Conservation (phyloP, 176 grass and related monocot species). For the Eleusine indica region DNA sequence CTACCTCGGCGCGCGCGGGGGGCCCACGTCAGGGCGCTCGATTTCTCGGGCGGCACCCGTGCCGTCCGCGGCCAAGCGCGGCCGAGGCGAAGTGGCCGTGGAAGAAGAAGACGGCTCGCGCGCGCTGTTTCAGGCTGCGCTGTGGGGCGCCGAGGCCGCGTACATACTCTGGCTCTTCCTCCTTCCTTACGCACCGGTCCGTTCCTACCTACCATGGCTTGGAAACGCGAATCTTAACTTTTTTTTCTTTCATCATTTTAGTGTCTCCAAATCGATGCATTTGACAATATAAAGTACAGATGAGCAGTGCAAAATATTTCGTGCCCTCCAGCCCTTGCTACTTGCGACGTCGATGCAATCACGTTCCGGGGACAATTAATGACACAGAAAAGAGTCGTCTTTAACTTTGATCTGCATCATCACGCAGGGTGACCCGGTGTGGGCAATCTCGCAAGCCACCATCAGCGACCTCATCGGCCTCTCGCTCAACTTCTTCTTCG, state of each 20-base stretch:
- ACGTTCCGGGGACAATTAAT: background rate
- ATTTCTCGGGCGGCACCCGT: background rate
- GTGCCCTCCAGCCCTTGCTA: background rate
- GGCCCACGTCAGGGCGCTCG: background rate
- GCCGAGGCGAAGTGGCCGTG: background rate
- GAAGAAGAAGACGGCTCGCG: constrained; percentile 24
- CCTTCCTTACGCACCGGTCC: constrained; percentile 85
- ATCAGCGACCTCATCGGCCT: constrained; percentile 72
- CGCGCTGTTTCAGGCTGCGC: constrained; percentile 41
- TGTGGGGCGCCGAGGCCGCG: constrained; percentile 75
- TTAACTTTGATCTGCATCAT: constrained; percentile 9
- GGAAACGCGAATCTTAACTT: background rate
- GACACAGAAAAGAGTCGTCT: no score
- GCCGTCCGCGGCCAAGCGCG: constrained; percentile 45
- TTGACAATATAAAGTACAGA: background rate
- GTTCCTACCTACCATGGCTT: background rate
- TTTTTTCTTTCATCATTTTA: background rate
- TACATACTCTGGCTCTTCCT: constrained; percentile 93
- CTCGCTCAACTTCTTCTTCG: constrained; percentile 94
- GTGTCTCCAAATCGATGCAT: background rate
- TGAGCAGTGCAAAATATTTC: background rate
- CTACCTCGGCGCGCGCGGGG: background rate
- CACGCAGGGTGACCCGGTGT: constrained; percentile 80
- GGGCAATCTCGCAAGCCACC: constrained; percentile 71
- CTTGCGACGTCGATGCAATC: background rate